These are phyloP conservation scores for Penicillium dipodomyicola DNA, from an alignment of 495 filamentous ascomycete species.

Conservation along the genomic window DNA sequence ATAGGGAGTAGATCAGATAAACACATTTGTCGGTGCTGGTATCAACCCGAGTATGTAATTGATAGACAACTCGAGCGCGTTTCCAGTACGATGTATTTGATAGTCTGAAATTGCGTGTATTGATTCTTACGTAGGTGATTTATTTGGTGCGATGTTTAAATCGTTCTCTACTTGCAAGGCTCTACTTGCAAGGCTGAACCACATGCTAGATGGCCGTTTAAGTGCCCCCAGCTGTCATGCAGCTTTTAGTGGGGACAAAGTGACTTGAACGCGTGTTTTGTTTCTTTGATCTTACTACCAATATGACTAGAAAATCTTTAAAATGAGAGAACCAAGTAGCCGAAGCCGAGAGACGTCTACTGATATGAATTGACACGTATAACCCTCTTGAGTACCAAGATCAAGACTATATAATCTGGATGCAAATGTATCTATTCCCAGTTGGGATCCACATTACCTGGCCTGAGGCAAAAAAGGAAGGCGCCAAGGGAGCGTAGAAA, in stretches of 20 bases:
- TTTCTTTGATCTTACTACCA: conserved; percentile 1
- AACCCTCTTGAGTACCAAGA: not conserved
- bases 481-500: not conserved
- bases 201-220: not conserved
- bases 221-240: not conserved
- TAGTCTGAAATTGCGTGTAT: not conserved
- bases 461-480: conserved; percentile 2
- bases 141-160: not conserved
- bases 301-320: not conserved
- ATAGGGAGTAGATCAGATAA: not conserved
- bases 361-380: not conserved
- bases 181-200: not conserved
- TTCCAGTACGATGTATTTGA: not conserved
- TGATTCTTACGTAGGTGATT: not conserved
- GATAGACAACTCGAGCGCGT: not conserved
- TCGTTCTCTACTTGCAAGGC: not conserved
- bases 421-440: not conserved
- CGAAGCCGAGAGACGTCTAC: not conserved
- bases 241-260: not conserved
- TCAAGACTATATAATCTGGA: not conserved
- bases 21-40: not conserved
- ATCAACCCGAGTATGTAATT: not conserved
- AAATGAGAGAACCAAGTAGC: not conserved
- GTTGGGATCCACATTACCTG: not conserved
- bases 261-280: conserved; percentile 4